phyloP scores from a whole-genome alignment of 2,329 filamentous ascomycete species.

The Pestalotiopsis sp. region DNA sequence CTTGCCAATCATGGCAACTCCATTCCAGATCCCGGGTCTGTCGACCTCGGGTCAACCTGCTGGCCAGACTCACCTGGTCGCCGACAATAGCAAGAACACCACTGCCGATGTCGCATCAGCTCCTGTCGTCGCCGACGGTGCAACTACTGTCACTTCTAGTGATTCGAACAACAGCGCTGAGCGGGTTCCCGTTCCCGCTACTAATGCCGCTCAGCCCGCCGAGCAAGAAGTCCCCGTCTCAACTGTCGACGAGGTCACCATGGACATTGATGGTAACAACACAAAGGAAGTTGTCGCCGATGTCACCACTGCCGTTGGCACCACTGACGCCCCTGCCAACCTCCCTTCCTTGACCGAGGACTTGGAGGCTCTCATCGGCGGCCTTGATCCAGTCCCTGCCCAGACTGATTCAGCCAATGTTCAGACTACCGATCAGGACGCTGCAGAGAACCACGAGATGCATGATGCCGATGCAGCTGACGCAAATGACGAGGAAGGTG shows the following conservation, averaged over 20 bases:
- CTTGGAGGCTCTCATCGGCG: slow-evolving; percentile 33
- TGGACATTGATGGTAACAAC: slow-evolving; percentile 18
- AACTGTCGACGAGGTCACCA: slow-evolving; percentile 7
- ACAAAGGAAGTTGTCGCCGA: background rate
- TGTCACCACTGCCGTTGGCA: slow-evolving; percentile 1
- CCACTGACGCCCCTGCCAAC: slow-evolving; percentile 27
- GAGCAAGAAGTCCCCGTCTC: background rate
- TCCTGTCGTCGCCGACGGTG: background rate
- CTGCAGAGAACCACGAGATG: slow-evolving; percentile 19
- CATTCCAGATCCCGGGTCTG: slow-evolving; percentile 31
- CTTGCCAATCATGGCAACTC: slow-evolving; percentile 19
- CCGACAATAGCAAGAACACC: background rate
- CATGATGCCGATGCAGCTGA: slow-evolving; percentile 15
- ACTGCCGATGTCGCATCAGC: background rate
- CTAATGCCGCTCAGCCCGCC: background rate
- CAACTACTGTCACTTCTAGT: background rate
- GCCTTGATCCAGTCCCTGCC: slow-evolving; percentile 27
- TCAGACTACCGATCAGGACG: slow-evolving; percentile 10
- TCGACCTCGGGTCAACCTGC: slow-evolving; percentile 20
- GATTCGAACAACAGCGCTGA: background rate
- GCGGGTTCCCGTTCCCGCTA: background rate
- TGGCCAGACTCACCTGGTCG: background rate
- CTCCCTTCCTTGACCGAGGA: slow-evolving; percentile 35
- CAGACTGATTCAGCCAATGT: slow-evolving; percentile 11
- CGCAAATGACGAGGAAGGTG: slow-evolving; percentile 29